These are phyloP conservation scores for Cytospora chrysosperma DNA, from an alignment of 2,329 filamentous ascomycete genomes.

Conservation along the genomic window DNA sequence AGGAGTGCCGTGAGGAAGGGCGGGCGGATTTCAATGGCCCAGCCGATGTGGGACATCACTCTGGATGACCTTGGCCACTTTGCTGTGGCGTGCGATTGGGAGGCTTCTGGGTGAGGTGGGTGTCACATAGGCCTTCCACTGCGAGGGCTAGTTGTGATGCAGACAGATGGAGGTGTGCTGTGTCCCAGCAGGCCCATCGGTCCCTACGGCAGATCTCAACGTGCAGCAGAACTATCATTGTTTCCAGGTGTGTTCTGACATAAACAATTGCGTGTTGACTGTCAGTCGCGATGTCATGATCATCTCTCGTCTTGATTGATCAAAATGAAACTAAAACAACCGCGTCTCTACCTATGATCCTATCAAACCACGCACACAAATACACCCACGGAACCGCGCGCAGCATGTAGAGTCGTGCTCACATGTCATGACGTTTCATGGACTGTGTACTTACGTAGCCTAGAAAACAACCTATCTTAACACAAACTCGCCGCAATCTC, in stretches of 20 bases:
- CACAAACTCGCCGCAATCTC: background rate
- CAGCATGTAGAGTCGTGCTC: no score
- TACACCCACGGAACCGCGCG: background rate
- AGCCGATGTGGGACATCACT: constrained; percentile 39
- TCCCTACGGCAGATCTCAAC: background rate
- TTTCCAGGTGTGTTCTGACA: no score
- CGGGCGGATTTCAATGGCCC: constrained; percentile 33
- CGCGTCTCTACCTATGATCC: background rate
- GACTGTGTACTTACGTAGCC: background rate
- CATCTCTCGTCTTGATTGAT: background rate
- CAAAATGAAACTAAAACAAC: no score
- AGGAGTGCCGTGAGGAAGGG: constrained; percentile 31
- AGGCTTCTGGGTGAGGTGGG: constrained; percentile 13
- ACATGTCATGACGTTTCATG: background rate
- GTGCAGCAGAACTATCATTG: no score
- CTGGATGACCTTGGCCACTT: constrained; percentile 34
- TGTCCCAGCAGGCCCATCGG: background rate
- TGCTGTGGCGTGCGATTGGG: constrained; percentile 41
- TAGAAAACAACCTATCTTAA: background rate
- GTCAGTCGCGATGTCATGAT: background rate
- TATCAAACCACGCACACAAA: background rate
- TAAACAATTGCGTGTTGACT: background rate
- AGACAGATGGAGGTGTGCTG: background rate
- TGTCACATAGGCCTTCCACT: no score
- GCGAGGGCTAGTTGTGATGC: background rate